Evolutionary conservation across 345 rosid genomes (phyloP).

Genomic region (Boechera stricta): DNA sequence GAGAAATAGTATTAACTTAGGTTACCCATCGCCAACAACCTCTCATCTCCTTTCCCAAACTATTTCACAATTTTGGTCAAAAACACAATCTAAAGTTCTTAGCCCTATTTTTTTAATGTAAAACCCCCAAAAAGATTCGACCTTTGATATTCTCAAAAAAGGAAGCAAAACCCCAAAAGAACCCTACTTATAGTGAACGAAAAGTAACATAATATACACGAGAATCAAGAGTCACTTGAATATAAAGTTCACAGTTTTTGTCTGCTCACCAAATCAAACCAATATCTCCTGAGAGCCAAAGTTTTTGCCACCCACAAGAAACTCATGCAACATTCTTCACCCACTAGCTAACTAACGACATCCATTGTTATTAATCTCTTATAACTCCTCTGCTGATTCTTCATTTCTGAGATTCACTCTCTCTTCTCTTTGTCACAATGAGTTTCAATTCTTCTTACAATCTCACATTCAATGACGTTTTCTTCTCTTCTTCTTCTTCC

Average conservation of each 20-base stretch:
- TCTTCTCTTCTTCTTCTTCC: conserved; percentile 53
- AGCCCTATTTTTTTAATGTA: not conserved
- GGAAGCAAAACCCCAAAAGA: conserved; percentile 25
- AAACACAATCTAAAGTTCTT: conserved; percentile 34
- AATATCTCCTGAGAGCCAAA: conserved; percentile 41
- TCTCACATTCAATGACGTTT: conserved; percentile 59
- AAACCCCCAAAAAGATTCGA: conserved; percentile 20
- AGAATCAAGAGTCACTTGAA: conserved; percentile 20
- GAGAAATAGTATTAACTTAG: conserved; percentile 49
- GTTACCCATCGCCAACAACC: conserved; percentile 75
- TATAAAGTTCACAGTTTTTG: conserved; percentile 44
- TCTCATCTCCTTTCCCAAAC: conserved; percentile 43
- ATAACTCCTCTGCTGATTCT: conserved; percentile 24
- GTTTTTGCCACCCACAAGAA: conserved; percentile 49
- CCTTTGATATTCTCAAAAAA: conserved; percentile 20
- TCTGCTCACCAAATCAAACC: conserved; percentile 94
- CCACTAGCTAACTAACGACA: conserved; percentile 43
- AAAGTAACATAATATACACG: conserved; percentile 27
- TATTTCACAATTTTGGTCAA: conserved; percentile 34
- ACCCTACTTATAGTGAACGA: conserved; percentile 27
- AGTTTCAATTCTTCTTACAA: conserved; percentile 52
- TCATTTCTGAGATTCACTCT: conserved; percentile 37
- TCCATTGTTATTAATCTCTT: conserved; percentile 44
- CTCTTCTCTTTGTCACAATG: conserved; percentile 36
- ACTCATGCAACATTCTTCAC: conserved; percentile 41